Evolutionary conservation across 768 basidiomycete species (phyloP).

Genomic region (Psilocybe cyanescens): DNA sequence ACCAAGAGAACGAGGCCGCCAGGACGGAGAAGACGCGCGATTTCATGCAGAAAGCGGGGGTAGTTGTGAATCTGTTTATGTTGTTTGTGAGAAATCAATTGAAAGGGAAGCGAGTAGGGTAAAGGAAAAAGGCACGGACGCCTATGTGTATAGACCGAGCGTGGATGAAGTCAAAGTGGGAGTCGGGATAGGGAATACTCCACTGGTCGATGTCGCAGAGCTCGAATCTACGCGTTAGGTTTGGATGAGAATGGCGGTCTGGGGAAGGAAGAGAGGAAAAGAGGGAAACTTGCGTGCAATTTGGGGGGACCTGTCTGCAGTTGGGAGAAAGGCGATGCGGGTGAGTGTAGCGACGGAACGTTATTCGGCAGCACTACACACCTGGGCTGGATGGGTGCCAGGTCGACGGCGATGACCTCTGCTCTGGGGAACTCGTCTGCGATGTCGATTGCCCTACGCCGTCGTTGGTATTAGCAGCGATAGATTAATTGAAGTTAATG

Average conservation of each 20-base stretch:
- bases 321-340: conserved; percentile 1
- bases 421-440: conserved; percentile 72
- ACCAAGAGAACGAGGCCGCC: conserved; percentile 72
- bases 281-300: conserved; percentile 65
- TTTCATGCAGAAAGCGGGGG: conserved; percentile 60
- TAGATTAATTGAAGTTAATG: conserved; percentile 5
- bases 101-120: conserved; percentile 16
- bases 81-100: not conserved
- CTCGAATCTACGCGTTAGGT: conserved; percentile 56
- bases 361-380: conserved; percentile 36
- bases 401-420: conserved; percentile 71
- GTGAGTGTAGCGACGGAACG: conserved; percentile 19
- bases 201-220: conserved; percentile 67
- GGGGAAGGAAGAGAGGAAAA: conserved; percentile 2
- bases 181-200: conserved; percentile 65
- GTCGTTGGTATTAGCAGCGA: conserved; percentile 4
- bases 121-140: conserved; percentile 39
- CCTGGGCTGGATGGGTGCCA: conserved; percentile 76
- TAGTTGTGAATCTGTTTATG: conserved; percentile 60
- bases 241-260: conserved; percentile 3
- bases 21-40: conserved; percentile 68
- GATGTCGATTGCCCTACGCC: conserved; percentile 68
- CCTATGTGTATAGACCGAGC: conserved; percentile 72
- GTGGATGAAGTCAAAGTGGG: conserved; percentile 70
- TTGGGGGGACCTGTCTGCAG: conserved; percentile 62